Conservation (phyloP, 495 filamentous ascomycete species). For the Tuber indicum region DNA sequence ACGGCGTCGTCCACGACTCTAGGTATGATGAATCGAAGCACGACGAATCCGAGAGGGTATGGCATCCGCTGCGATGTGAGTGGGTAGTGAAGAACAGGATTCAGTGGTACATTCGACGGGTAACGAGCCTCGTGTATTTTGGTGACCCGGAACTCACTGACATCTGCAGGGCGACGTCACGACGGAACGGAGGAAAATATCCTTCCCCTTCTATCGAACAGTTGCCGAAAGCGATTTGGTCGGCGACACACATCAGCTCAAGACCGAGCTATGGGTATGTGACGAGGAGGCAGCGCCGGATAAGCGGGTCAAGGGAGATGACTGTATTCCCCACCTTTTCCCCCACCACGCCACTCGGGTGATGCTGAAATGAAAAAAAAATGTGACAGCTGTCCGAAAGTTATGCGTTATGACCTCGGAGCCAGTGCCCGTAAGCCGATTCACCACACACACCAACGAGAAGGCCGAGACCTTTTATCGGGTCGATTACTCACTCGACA, state of each 20-base stretch:
- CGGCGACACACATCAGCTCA: conserved; percentile 37
- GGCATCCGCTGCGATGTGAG: conserved; percentile 38
- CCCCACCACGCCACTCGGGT: background rate
- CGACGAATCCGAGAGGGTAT: conserved; percentile 32
- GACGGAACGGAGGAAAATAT: conserved; percentile 42
- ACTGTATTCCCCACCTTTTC: background rate
- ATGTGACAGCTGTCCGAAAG: conserved; percentile 29
- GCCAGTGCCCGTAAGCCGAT: conserved; percentile 35
- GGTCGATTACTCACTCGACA: conserved; percentile 40
- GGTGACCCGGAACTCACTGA: background rate
- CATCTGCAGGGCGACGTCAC: conserved; percentile 43
- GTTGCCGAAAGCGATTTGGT: conserved; percentile 34
- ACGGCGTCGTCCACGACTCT: conserved; percentile 45
- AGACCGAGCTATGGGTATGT: conserved; percentile 42
- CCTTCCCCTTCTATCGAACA: conserved; percentile 44
- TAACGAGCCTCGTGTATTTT: background rate
- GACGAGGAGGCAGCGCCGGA: conserved; percentile 38
- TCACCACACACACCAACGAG: conserved; percentile 38
- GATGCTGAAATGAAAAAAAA: background rate
- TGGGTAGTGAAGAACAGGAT: conserved; percentile 41
- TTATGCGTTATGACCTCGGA: conserved; percentile 40
- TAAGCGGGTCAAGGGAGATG: conserved; percentile 19
- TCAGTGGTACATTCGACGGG: conserved; percentile 46
- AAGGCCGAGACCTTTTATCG: conserved; percentile 38
- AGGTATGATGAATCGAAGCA: conserved; percentile 36